These are phyloP conservation scores for Cercospora sp. DNA, from an alignment of 2,329 filamentous ascomycete species.

Conservation along the genomic window DNA sequence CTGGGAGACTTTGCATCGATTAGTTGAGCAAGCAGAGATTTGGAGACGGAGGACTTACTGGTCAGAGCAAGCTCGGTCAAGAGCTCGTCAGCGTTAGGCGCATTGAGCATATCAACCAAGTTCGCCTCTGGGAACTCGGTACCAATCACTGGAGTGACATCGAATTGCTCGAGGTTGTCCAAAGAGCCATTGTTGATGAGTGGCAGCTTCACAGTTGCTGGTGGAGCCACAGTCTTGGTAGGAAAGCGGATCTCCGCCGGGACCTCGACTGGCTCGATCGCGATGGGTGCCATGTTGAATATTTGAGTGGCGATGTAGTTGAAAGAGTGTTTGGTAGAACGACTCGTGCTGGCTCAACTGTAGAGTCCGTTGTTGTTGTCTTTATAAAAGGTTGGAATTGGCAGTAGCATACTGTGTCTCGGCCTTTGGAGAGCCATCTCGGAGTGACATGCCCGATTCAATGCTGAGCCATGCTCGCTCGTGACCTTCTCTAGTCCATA, in stretches of 20 bases:
- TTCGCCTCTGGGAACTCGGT: slow-evolving; percentile 60
- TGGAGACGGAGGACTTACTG: not conserved
- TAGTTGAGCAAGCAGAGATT: not conserved
- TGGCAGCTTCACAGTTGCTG: not conserved
- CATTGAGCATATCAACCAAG: slow-evolving; percentile 59
- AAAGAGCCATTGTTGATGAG: slow-evolving; percentile 1
- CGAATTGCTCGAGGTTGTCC: slow-evolving; percentile 24
- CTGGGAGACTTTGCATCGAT: slow-evolving; percentile 56
- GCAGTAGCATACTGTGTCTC: not conserved
- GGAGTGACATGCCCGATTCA: not conserved
- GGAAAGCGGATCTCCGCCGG: not conserved
- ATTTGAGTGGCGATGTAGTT: not conserved
- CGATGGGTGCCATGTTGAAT: slow-evolving; percentile 1
- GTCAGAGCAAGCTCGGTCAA: slow-evolving; percentile 21
- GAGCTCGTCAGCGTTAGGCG: slow-evolving; percentile 26
- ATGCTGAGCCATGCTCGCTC: not conserved
- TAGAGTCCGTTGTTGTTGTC: not conserved
- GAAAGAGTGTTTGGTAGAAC: not conserved
- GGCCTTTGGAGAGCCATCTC: not conserved
- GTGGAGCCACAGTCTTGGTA: not conserved
- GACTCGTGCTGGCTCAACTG: not conserved
- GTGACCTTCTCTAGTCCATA: not conserved
- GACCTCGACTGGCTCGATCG: not conserved
- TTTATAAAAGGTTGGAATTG: not conserved
- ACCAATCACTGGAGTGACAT: slow-evolving; percentile 56